Conservation (phyloP, 73 alveolate genomes). For the Tetrahymena elliotti region DNA sequence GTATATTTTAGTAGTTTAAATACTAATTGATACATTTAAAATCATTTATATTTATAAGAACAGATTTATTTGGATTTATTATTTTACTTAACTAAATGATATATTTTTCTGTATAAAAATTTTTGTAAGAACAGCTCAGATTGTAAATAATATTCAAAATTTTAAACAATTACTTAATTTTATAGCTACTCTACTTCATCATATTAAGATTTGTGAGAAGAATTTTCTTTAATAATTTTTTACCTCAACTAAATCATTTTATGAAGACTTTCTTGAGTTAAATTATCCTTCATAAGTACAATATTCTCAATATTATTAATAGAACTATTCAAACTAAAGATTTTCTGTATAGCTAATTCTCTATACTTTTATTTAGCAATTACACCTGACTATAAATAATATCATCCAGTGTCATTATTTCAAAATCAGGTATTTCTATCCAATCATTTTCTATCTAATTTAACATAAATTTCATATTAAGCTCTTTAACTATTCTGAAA, state of each 20-base stretch:
- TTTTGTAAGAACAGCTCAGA: neutral
- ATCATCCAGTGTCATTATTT: neutral
- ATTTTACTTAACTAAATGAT: no score
- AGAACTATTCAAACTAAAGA: no score
- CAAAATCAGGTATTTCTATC: neutral
- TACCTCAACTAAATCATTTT: neutral
- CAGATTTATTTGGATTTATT: neutral
- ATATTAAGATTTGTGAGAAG: neutral
- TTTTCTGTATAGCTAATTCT: neutral
- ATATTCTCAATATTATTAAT: neutral
- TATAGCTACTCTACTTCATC: neutral
- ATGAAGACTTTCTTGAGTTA: neutral
- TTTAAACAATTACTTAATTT: neutral
- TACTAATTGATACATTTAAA: no score
- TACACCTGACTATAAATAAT: neutral
- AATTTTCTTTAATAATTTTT: neutral
- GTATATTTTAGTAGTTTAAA: no score
- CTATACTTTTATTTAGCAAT: no score
- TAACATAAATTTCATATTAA: no score
- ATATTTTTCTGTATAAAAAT: neutral
- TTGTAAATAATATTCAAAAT: neutral
- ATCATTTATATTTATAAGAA: neutral
- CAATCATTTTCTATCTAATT: no score
- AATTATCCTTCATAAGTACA: neutral
- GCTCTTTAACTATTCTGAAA: neutral